phyloP scores from a whole-genome alignment of 2,329 filamentous ascomycete genomes.

The Trichoderma harzianum region DNA sequence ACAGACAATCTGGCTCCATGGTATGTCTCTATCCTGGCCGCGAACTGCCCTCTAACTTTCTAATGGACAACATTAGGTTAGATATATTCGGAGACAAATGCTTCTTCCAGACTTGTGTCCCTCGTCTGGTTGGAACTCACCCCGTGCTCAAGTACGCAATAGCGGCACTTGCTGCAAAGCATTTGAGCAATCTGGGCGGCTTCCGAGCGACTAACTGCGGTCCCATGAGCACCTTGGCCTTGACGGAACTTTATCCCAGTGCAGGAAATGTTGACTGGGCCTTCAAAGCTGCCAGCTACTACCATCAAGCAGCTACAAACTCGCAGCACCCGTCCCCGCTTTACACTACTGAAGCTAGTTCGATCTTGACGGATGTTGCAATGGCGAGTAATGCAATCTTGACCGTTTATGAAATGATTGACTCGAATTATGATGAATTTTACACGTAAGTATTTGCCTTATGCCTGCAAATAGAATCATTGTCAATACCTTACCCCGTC shows the following conservation, averaged over 20 bases:
- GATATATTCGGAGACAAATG: not conserved
- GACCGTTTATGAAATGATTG: not conserved
- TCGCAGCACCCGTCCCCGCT: not conserved
- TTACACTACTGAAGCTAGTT: not conserved
- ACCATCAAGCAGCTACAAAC: not conserved
- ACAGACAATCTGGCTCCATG: not conserved
- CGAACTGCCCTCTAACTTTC: not conserved
- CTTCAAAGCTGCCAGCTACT: slow-evolving; percentile 7
- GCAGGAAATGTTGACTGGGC: slow-evolving; percentile 1
- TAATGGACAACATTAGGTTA: not conserved
- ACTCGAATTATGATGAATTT: not conserved
- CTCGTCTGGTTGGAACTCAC: not conserved
- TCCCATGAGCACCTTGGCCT: not conserved
- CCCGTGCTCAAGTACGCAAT: not conserved
- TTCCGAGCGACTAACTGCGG: not conserved
- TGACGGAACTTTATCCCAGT: slow-evolving; percentile 10
- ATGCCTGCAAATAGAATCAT: not conserved
- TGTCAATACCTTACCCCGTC: not conserved
- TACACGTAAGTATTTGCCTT: not conserved
- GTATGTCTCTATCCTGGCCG: not conserved
- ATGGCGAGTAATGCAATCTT: not conserved
- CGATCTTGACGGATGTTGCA: not conserved
- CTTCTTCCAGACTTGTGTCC: not conserved
- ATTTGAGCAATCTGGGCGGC: not conserved
- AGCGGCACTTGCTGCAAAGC: not conserved